Evolutionary conservation across 345 rosid genomes (phyloP).

Genomic region (Moricandia moricandioides): DNA sequence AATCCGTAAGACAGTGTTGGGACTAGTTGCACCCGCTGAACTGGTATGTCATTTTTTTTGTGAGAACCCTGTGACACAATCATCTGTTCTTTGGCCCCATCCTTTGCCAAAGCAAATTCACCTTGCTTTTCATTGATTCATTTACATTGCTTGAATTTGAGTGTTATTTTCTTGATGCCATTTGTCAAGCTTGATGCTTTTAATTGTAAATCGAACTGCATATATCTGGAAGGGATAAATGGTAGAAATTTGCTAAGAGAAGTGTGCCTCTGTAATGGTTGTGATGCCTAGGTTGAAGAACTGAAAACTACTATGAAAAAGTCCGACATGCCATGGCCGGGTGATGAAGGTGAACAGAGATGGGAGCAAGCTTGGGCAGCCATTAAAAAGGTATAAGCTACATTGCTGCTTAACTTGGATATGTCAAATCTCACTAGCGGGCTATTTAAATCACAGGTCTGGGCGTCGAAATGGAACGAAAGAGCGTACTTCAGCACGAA

Average conservation of each 20-base stretch:
- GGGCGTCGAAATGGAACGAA: conserved; percentile 99
- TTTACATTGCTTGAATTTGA: background rate
- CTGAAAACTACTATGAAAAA: conserved; percentile 71
- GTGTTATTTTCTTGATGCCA: background rate
- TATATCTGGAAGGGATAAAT: background rate
- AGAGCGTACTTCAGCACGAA: conserved; percentile 96
- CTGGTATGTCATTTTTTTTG: conserved; percentile 50
- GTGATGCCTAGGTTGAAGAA: conserved; percentile 69
- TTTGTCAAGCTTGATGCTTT: conserved; percentile 14
- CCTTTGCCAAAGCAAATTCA: background rate
- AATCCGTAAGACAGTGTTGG: conserved; percentile 72
- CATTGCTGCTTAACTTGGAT: background rate
- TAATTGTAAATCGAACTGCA: background rate
- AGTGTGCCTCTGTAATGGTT: conserved; percentile 15
- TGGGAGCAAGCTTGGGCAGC: conserved; percentile 99
- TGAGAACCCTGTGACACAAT: conserved; percentile 21
- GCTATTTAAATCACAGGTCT: conserved; percentile 53
- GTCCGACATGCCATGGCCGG: conserved; percentile 99
- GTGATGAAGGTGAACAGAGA: conserved; percentile 84
- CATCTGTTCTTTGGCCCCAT: background rate
- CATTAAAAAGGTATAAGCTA: conserved; percentile 71
- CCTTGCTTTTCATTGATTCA: background rate
- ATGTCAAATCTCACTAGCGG: conserved; percentile 21
- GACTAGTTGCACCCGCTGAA: conserved; percentile 64
- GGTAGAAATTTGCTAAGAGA: conserved; percentile 4